Evolutionary conservation across 345 rosid species (phyloP).

Genomic region (Erodium maritimum): DNA sequence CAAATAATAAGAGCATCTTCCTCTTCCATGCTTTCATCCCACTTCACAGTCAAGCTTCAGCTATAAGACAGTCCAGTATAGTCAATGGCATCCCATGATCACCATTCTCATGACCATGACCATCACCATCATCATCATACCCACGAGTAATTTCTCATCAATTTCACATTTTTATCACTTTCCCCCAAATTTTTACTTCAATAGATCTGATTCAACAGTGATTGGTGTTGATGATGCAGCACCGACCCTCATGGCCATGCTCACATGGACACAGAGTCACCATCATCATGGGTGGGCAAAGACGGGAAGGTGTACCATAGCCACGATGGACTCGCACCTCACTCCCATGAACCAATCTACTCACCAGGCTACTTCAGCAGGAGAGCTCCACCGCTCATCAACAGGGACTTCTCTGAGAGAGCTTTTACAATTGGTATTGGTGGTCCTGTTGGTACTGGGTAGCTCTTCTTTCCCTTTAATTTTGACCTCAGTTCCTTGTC

Average conservation of each 20-base stretch:
- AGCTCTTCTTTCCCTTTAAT: too few species aligned
- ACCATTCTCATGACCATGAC: slow-evolving; percentile 12
- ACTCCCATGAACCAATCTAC: slow-evolving; percentile 95
- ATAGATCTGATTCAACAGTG: too few species aligned
- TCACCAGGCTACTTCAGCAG: slow-evolving; percentile 87
- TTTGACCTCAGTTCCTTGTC: too few species aligned
- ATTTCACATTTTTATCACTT: too few species aligned
- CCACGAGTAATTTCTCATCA: slow-evolving; percentile 18
- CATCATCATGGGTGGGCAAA: slow-evolving; percentile 50
- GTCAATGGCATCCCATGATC: slow-evolving; percentile 16
- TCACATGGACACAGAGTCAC: slow-evolving; percentile 2
- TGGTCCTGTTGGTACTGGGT: slow-evolving; percentile 99
- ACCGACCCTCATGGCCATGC: background rate
- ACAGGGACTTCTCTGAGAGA: slow-evolving; percentile 71
- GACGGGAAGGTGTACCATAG: slow-evolving; percentile 83
- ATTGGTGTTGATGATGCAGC: too few species aligned
- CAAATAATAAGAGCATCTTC: too few species aligned
- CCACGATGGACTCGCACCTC: slow-evolving; percentile 95
- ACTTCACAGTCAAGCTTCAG: too few species aligned
- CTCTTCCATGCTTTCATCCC: too few species aligned
- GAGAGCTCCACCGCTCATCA: slow-evolving; percentile 69
- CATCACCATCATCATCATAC: slow-evolving; percentile 15
- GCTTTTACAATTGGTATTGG: slow-evolving; percentile 96
- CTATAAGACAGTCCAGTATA: too few species aligned
- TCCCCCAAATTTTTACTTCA: too few species aligned